phyloP scores from a whole-genome alignment of 805 yeast genomes.

The Sugiyamaella chiloensis region DNA sequence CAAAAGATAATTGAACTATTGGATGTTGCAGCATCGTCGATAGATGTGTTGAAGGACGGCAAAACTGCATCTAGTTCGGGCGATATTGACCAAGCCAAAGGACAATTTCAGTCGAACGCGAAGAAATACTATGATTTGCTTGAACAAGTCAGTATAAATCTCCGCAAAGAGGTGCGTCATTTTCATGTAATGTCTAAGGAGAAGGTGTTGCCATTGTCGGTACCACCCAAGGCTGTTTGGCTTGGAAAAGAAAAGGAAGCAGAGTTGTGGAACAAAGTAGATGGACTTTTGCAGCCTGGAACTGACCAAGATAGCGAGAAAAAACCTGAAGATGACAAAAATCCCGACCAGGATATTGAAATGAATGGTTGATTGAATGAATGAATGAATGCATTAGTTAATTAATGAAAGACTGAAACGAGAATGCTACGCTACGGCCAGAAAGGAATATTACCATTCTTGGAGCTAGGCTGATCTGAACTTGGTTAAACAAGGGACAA shows the following conservation, averaged over 20 bases:
- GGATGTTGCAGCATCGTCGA: conserved; percentile 28
- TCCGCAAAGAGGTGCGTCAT: conserved; percentile 63
- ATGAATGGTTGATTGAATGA: too few relatives aligned
- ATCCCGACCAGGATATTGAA: too few relatives aligned
- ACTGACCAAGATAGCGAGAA: neutral
- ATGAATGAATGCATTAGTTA: too few relatives aligned
- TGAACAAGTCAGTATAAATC: conserved; percentile 54
- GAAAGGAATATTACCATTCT: too few relatives aligned
- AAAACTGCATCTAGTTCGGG: conserved; percentile 20
- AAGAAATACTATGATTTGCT: conserved; percentile 50
- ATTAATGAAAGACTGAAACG: too few relatives aligned
- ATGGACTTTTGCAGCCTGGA: too few relatives aligned
- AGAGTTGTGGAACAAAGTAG: conserved; percentile 35
- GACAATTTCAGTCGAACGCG: conserved; percentile 45
- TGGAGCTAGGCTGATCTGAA: too few relatives aligned
- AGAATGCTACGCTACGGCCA: too few relatives aligned
- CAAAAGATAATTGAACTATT: conserved; percentile 25
- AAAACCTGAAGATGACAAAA: neutral
- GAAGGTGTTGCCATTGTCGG: conserved; percentile 60
- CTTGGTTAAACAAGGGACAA: too few relatives aligned
- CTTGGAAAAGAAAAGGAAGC: conserved; percentile 58
- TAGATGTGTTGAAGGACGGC: conserved; percentile 30
- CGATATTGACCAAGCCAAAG: conserved; percentile 29
- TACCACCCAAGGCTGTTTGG: conserved; percentile 68
- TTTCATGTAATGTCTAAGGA: conserved; percentile 50